phyloP scores from a whole-genome alignment of 345 rosid species.

The Trapa incisa region DNA sequence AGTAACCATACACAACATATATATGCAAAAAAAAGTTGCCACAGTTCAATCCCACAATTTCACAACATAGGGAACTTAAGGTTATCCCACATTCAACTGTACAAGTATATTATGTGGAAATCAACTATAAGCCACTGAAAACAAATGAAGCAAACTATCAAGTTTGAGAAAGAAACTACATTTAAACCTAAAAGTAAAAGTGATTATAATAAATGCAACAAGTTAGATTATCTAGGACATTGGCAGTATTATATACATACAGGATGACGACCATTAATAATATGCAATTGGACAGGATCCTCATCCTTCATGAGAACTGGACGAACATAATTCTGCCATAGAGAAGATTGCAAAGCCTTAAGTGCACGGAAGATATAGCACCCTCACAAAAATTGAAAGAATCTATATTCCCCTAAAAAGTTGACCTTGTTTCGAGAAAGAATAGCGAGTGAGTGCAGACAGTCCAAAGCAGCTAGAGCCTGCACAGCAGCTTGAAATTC shows the following conservation, averaged over 20 bases:
- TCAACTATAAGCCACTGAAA: neutral
- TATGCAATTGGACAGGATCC: slow-evolving; percentile 63
- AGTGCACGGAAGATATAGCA: slow-evolving; percentile 10
- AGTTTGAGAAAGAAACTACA: neutral
- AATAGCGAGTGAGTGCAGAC: slow-evolving; percentile 72
- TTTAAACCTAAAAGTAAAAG: neutral
- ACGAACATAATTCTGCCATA: slow-evolving; percentile 59
- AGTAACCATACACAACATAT: no score
- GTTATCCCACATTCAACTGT: neutral
- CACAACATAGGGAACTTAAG: neutral
- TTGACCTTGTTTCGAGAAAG: slow-evolving; percentile 69
- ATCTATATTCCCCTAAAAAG: slow-evolving; percentile 2
- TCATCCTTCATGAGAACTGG: slow-evolving; percentile 52
- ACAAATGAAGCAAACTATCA: neutral
- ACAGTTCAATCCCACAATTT: neutral
- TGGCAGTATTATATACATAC: slow-evolving; percentile 29
- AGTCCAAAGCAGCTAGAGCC: slow-evolving; percentile 85
- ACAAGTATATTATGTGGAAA: neutral
- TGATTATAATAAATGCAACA: neutral
- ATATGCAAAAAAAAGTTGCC: neutral
- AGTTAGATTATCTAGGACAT: neutral
- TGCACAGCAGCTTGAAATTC: slow-evolving; percentile 72
- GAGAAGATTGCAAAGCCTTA: slow-evolving; percentile 9
- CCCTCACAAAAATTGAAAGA: slow-evolving; percentile 3
- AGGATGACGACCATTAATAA: slow-evolving; percentile 78